These are phyloP conservation scores for Thraustochytrium sp. DNA, from an alignment of 352 stramenopile genomes.

Conservation along the genomic window DNA sequence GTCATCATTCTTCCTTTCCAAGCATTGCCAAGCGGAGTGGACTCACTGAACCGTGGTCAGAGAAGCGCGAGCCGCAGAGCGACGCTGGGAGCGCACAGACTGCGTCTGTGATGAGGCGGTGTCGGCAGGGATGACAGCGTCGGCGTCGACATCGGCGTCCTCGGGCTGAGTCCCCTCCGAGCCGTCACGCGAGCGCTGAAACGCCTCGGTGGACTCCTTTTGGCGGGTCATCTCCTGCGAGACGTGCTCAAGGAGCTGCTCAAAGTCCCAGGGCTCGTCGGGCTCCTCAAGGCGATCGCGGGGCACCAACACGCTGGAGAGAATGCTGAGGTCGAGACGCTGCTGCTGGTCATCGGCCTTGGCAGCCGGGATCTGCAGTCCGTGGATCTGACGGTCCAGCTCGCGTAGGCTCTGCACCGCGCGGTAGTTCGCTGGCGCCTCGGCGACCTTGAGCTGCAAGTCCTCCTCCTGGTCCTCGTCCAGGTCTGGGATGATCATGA, in stretches of 20 bases:
- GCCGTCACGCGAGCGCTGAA: conserved; percentile 4
- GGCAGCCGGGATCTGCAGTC: neutral
- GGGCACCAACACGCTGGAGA: neutral
- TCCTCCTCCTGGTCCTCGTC: conserved; percentile 35
- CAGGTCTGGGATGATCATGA: conserved; percentile 37
- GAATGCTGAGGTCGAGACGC: conserved; percentile 29
- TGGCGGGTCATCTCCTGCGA: conserved; percentile 29
- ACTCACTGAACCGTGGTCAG: too few relatives aligned
- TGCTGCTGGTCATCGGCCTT: neutral
- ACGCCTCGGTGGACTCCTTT: conserved; percentile 5
- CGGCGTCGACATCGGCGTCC: too few relatives aligned
- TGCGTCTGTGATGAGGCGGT: too few relatives aligned
- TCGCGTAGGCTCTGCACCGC: conserved; percentile 13
- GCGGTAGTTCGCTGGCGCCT: neutral
- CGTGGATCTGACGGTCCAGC: conserved; percentile 20
- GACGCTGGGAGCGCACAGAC: too few relatives aligned
- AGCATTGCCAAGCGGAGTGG: too few relatives aligned
- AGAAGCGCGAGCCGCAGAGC: too few relatives aligned
- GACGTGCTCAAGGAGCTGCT: conserved; percentile 34
- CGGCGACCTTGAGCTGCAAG: conserved; percentile 29
- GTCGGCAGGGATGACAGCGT: too few relatives aligned
- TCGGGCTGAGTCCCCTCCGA: too few relatives aligned
- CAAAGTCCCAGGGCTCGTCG: conserved; percentile 35
- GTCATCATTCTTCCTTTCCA: too few relatives aligned
- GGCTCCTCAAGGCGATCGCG: conserved; percentile 28